Evolutionary conservation across 225 moss, liverwort and hornwort species (phyloP), one percentile per base, ranked within the genome.

Genomic region (Polytrichum formosum): DNA sequence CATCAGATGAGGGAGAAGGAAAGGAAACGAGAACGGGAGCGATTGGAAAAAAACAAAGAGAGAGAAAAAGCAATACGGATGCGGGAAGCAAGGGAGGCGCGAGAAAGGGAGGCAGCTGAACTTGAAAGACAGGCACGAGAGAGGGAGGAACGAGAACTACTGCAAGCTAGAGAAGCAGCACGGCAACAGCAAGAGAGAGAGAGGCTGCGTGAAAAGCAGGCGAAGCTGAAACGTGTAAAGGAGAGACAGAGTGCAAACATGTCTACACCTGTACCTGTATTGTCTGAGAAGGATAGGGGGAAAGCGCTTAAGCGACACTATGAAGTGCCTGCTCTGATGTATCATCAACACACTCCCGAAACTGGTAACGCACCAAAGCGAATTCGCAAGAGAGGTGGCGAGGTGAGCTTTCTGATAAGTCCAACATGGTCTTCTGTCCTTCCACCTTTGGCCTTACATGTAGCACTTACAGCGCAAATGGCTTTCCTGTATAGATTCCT

Each of bases 301-400:
- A 83, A 83, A 29, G 73, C 33, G 23, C 28, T 64, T 1, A 86
- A 84, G 64, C 83, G 84, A 59, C 76, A 84, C 29, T 13, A 77
- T 10, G 81, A 77, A 26, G 30, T 54, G 4, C 71, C 79, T 19
- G 17, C 79, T 29, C 64, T 61, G 53, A 33, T 20, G 30, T 77
- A 69, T 17, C 31, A 61, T 4, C 66, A 73, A 7, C 74, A 70
- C 33, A 61, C 70, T 62, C 33, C 76, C 27, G 78, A 81, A 7
- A 26, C 28, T 61, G 53, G 63, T 30, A 80, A 76, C 33, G 81
- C 77, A 22, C 76, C 79, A 18, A 75, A 86, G 70, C 79, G 86
- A 55, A 53, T 61, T 26, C 86, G 89, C 19, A 90, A 86, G 53
- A 79, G 86, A 67, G 89, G 89, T 26, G 85, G 86, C 18, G 89